Evolutionary conservation across 2,329 filamentous ascomycete species (phyloP).

Genomic region (Cordyceps cateniannulata): DNA sequence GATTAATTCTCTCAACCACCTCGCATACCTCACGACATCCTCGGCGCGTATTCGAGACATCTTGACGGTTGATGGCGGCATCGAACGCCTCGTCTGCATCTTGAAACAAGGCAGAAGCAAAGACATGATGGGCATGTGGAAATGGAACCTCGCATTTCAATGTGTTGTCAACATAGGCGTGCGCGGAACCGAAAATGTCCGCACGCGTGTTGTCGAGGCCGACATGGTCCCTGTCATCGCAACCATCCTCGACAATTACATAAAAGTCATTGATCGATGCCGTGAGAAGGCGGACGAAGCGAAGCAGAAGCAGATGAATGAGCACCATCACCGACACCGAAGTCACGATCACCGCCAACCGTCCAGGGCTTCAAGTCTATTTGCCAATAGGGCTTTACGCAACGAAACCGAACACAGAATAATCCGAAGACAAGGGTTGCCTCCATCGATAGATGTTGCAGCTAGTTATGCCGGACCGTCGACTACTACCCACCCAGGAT

Average conservation of each 20-base stretch:
- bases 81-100: slow-evolving; percentile 94
- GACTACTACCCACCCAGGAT: slow-evolving; percentile 20
- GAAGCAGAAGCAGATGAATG: slow-evolving; percentile 61
- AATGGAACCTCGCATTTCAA: slow-evolving; percentile 98
- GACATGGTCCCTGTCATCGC: slow-evolving; percentile 99
- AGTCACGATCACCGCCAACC: slow-evolving; percentile 42
- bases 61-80: slow-evolving; percentile 95
- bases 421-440: slow-evolving; percentile 72
- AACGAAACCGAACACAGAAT: slow-evolving; percentile 53
- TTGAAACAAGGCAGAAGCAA: slow-evolving; percentile 95
- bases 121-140: slow-evolving; percentile 99
- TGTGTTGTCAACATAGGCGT: slow-evolving; percentile 99
- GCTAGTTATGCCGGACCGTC: slow-evolving; percentile 34
- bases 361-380: slow-evolving; percentile 33
- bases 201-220: slow-evolving; percentile 92
- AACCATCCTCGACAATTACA: slow-evolving; percentile 96
- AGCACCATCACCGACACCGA: slow-evolving; percentile 45
- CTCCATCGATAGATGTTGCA: slow-evolving; percentile 58
- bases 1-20: slow-evolving; percentile 98
- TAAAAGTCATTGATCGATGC: slow-evolving; percentile 89
- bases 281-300: slow-evolving; percentile 79
- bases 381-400: slow-evolving; percentile 46
- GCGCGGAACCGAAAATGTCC: slow-evolving; percentile 85
- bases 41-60: slow-evolving; percentile 97
- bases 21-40: slow-evolving; percentile 96